Evolutionary conservation across 495 filamentous ascomycete species (phyloP).

Genomic region (Cercophora sp.): DNA sequence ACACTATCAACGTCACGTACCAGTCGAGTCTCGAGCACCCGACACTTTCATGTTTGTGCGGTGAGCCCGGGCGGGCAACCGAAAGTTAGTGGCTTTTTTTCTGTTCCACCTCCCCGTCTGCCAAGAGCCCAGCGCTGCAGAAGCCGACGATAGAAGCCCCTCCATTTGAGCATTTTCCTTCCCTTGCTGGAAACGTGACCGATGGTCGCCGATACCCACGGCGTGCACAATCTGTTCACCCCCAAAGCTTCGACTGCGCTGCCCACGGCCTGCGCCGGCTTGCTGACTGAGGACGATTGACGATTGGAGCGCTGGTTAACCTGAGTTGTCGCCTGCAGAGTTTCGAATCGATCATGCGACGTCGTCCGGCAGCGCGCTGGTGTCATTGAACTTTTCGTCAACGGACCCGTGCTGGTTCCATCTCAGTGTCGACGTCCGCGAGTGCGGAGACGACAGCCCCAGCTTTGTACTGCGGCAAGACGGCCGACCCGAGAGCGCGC

Average conservation of each 20-base stretch:
- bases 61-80: slow-evolving; percentile 12
- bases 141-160: slow-evolving; percentile 1
- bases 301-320: slow-evolving; percentile 1
- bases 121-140: background rate
- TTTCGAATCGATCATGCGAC: slow-evolving; percentile 17
- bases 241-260: background rate
- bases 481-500: background rate
- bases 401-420: slow-evolving; percentile 29
- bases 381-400: slow-evolving; percentile 24
- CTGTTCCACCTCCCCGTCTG: background rate
- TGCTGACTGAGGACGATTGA: slow-evolving; percentile 17
- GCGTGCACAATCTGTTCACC: background rate
- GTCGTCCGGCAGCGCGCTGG: slow-evolving; percentile 17
- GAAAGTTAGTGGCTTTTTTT: slow-evolving; percentile 19
- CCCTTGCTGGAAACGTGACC: background rate
- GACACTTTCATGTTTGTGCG: slow-evolving; percentile 24
- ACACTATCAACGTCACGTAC: slow-evolving; percentile 28
- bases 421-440: slow-evolving; percentile 12
- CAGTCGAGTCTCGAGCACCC: slow-evolving; percentile 21
- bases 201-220: background rate
- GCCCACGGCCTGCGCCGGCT: background rate
- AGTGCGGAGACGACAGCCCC: slow-evolving; percentile 20
- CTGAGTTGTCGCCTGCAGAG: slow-evolving; percentile 14
- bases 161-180: background rate
- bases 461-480: background rate